Conservation (phyloP, 768 basidiomycete genomes). For the Boletus tomentosulus region DNA sequence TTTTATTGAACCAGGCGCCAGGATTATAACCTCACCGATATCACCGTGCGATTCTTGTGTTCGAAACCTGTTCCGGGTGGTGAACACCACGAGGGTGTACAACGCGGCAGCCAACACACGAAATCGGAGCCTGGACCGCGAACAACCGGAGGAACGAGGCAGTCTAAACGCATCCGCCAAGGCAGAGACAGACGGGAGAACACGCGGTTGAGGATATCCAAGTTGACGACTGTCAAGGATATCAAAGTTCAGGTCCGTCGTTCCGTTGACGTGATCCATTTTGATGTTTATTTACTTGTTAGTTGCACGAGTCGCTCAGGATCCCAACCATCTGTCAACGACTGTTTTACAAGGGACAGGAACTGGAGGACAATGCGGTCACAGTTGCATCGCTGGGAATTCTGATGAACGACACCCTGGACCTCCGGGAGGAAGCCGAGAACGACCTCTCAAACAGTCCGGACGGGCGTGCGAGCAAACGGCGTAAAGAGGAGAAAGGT, state of each 20-base stretch:
- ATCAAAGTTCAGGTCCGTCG: slow-evolving; percentile 67
- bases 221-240: slow-evolving; percentile 69
- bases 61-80: slow-evolving; percentile 30
- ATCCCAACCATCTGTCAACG: slow-evolving; percentile 78
- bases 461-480: slow-evolving; percentile 37
- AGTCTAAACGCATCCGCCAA: slow-evolving; percentile 68
- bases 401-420: slow-evolving; percentile 59
- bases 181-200: slow-evolving; percentile 48
- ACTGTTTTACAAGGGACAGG: slow-evolving; percentile 55
- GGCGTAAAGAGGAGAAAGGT: slow-evolving; percentile 55
- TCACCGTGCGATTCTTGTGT: slow-evolving; percentile 50
- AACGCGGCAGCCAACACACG: slow-evolving; percentile 27
- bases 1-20: slow-evolving; percentile 25
- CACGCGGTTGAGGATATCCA: slow-evolving; percentile 53
- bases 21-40: slow-evolving; percentile 57
- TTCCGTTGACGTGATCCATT: background rate
- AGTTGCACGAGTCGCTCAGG: slow-evolving; percentile 60
- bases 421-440: slow-evolving; percentile 62
- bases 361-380: slow-evolving; percentile 58
- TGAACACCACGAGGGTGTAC: slow-evolving; percentile 22
- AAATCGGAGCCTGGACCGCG: slow-evolving; percentile 35
- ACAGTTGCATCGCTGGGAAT: slow-evolving; percentile 52
- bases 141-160: slow-evolving; percentile 44
- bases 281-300: background rate
- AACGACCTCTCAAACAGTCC: slow-evolving; percentile 50